Evolutionary conservation across 768 basidiomycete genomes (phyloP), one percentile per base, ranked within the genome.

Genomic region (Dacryopinax primogenitus): DNA sequence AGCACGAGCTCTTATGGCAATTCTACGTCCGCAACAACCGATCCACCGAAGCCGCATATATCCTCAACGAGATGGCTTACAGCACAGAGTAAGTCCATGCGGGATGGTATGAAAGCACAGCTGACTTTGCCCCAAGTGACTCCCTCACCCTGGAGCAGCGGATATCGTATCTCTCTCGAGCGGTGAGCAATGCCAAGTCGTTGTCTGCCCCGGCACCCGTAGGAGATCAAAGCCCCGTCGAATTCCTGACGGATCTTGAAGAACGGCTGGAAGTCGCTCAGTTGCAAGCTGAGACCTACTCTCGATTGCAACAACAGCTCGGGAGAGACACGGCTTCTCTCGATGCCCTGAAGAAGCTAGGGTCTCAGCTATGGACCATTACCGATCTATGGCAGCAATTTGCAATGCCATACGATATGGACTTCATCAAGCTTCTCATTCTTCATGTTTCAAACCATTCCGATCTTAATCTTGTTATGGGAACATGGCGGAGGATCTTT

Each of bases 181-280:
- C 96, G 0, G 88, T 97, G 44, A 89, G 90, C 63, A 96, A 97
- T 71, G 95, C 93, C 62, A 97, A 97, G 76, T 95, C 95, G 16
- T 90, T 93, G 73, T 87, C 86, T 33, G 90, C n/a, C n/a, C n/a
- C n/a, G n/a, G n/a, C 91, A n/a, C 13, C 51, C 51, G 51, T 58
- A 15, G 51, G 51, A 13, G 51, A 58, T 6, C 51, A 58, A 18
- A 58, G 51, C 51, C 13, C 51, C 11, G 91, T 97, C 62, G 87
- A 90, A 62, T 96, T 98, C 79, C 81, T 95, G n/a, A 91, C 88
- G 0, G 88, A 90, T 69, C 79, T 96, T 21, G 94, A 97, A 77
- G 96, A 99, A 75, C 92, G 93, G 73, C 82, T 97, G 13, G 96
- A 99, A 45, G 96, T 99, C 28, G 90, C 93, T 4, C 89, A 95